These are phyloP conservation scores for Botrytis fabae DNA, from an alignment of 2,329 filamentous ascomycete species.

Conservation along the genomic window DNA sequence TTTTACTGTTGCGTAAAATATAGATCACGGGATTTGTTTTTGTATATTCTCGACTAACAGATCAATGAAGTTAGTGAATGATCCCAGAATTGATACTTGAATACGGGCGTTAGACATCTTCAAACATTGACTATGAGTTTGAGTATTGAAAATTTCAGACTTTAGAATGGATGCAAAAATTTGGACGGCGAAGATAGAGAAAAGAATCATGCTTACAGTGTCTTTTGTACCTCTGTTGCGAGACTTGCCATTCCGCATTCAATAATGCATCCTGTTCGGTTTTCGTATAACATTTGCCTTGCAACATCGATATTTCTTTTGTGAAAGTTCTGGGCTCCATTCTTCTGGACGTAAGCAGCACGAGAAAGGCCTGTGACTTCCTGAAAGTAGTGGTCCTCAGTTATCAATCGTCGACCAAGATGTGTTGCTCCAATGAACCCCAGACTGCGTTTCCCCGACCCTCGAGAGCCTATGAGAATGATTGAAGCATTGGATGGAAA, in stretches of 20 bases:
- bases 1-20: constrained; percentile 63
- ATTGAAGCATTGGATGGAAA: constrained; percentile 61
- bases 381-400: constrained; percentile 68
- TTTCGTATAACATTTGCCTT: constrained; percentile 57
- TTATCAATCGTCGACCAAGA: constrained; percentile 66
- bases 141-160: not conserved
- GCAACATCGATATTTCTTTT: constrained; percentile 63
- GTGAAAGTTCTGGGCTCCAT: constrained; percentile 63
- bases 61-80: not conserved
- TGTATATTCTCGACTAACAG: constrained; percentile 53
- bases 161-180: not conserved
- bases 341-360: constrained; percentile 60
- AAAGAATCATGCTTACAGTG: constrained; percentile 44
- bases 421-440: constrained; percentile 74
- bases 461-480: constrained; percentile 70
- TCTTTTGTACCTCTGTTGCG: constrained; percentile 45
- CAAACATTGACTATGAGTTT: not conserved
- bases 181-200: not conserved
- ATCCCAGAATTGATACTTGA: not conserved
- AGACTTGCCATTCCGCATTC: constrained; percentile 66
- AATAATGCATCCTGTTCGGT: constrained; percentile 64
- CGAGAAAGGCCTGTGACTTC: constrained; percentile 63
- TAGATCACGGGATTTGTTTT: constrained; percentile 70
- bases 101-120: not conserved
- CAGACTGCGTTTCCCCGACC: constrained; percentile 73